A percentile compares a stretch with the other conserved stretches of the same genome.
phyloP scores from a whole-genome alignment of 306 rosid species.

The Acacia acuminata region DNA sequence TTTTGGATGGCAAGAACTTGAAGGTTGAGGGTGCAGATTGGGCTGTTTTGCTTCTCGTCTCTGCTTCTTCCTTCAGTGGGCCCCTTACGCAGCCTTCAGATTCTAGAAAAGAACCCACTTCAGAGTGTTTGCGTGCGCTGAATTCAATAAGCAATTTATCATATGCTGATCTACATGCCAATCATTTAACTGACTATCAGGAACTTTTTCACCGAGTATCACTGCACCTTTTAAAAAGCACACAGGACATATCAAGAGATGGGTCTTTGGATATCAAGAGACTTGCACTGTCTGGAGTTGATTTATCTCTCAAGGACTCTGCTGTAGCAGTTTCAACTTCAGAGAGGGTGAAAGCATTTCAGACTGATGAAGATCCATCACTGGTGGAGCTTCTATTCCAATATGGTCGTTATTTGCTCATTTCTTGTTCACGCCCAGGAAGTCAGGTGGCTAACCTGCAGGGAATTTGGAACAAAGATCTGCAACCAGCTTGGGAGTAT shows the following conservation, averaged over 20 bases:
- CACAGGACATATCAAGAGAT: constrained; percentile 25
- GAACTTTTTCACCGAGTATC: constrained; percentile 71
- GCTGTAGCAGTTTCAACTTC: constrained; percentile 53
- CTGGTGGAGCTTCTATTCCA: constrained; percentile 76
- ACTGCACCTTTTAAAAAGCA: constrained; percentile 50
- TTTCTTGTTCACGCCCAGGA: constrained; percentile 74
- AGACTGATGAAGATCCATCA: constrained; percentile 79
- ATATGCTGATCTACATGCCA: constrained; percentile 56
- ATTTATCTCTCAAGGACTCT: constrained; percentile 23
- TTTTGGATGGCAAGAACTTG: constrained; percentile 57
- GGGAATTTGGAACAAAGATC: constrained; percentile 78
- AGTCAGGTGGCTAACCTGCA: constrained; percentile 80
- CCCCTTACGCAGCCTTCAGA: constrained; percentile 61
- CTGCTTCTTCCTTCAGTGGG: constrained; percentile 69
- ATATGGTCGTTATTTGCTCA: constrained; percentile 80
- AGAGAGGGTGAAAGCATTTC: constrained; percentile 71
- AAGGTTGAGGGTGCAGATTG: constrained; percentile 62
- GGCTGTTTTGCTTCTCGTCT: constrained; percentile 60
- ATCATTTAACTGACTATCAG: constrained; percentile 72
- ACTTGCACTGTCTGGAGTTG: not conserved
- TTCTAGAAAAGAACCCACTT: constrained; percentile 61
- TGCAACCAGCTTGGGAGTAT: constrained; percentile 78
- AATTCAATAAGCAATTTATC: constrained; percentile 43
- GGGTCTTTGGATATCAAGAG: constrained; percentile 31
- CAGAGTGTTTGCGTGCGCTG: constrained; percentile 43